A percentile compares a stretch with the other conserved stretches of the same genome.
These are phyloP conservation scores for Plantago elongata DNA, from an alignment of 257 asterid species.

Conservation along the genomic window DNA sequence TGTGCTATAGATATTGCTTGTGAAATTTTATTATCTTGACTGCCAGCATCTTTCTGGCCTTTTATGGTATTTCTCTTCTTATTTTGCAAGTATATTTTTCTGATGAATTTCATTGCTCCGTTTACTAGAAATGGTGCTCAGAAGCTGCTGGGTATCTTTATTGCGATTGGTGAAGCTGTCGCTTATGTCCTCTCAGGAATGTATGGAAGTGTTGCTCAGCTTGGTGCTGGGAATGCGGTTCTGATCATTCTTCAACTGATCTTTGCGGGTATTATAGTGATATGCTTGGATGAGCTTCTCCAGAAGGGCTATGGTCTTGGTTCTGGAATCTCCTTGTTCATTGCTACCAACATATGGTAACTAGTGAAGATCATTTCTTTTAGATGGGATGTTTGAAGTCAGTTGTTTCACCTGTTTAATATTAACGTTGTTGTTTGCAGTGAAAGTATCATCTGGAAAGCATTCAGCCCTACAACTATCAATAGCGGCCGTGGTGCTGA, in stretches of 20 bases:
- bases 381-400: neutral
- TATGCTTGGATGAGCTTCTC: conserved; percentile 65
- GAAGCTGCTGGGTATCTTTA: conserved; percentile 59
- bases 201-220: conserved; percentile 67
- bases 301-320: conserved; percentile 72
- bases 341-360: conserved; percentile 74
- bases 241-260: conserved; percentile 59
- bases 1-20: neutral
- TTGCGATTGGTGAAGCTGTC: conserved; percentile 69
- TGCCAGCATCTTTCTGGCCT: neutral
- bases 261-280: conserved; percentile 68
- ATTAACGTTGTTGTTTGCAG: conserved; percentile 28
- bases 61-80: neutral
- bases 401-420: conserved; percentile 5
- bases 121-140: conserved; percentile 59
- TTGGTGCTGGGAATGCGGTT: conserved; percentile 70
- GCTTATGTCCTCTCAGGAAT: conserved; percentile 70
- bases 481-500: conserved; percentile 66
- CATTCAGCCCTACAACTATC: conserved; percentile 67
- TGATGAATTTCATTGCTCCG: conserved; percentile 10
- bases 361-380: neutral
- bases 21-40: no score
- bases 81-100: neutral
- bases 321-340: conserved; percentile 61
- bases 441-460: conserved; percentile 69